These are phyloP conservation scores for Kodamaea sagamina DNA, from an alignment of 805 yeast species.

Conservation along the genomic window DNA sequence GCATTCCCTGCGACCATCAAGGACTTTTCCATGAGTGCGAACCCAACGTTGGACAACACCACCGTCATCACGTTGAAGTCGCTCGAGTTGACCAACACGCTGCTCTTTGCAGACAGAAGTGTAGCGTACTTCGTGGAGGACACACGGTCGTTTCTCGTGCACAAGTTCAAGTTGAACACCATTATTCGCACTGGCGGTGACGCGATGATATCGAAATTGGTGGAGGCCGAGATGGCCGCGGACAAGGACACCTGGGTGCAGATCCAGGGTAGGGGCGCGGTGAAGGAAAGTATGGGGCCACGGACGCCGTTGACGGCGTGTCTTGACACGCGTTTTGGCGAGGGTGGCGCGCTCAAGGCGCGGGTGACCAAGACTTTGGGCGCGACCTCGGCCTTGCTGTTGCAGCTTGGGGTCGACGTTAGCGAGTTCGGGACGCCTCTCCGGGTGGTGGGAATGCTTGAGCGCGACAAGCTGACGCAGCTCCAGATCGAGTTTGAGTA, in stretches of 20 bases:
- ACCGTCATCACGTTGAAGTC: not conserved
- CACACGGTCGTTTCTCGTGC: slow-evolving; percentile 17
- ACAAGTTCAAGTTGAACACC: slow-evolving; percentile 20
- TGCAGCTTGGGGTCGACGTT: too few relatives aligned
- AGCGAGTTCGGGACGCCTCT: too few relatives aligned
- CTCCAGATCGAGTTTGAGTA: slow-evolving; percentile 13
- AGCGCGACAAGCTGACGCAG: too few relatives aligned
- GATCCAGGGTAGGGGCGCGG: slow-evolving; percentile 4
- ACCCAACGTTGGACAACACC: not conserved
- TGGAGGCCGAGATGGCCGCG: slow-evolving; percentile 1
- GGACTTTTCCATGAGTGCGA: not conserved
- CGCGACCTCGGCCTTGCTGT: not conserved
- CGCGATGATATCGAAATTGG: slow-evolving; percentile 3
- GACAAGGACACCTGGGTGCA: slow-evolving; percentile 21
- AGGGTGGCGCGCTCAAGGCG: slow-evolving; percentile 23
- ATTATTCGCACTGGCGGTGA: slow-evolving; percentile 14
- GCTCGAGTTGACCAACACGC: not conserved
- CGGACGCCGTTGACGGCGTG: slow-evolving; percentile 23
- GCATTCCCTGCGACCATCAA: too few relatives aligned
- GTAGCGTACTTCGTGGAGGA: slow-evolving; percentile 12
- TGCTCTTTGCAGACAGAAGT: slow-evolving; percentile 5
- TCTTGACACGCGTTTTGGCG: slow-evolving; percentile 20
- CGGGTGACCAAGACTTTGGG: slow-evolving; percentile 19
- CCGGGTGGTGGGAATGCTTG: too few relatives aligned
- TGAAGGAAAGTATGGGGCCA: slow-evolving; percentile 1